Evolutionary conservation across 2,329 filamentous ascomycete genomes (phyloP).

Genomic region (Herpotrichia juniperi): DNA sequence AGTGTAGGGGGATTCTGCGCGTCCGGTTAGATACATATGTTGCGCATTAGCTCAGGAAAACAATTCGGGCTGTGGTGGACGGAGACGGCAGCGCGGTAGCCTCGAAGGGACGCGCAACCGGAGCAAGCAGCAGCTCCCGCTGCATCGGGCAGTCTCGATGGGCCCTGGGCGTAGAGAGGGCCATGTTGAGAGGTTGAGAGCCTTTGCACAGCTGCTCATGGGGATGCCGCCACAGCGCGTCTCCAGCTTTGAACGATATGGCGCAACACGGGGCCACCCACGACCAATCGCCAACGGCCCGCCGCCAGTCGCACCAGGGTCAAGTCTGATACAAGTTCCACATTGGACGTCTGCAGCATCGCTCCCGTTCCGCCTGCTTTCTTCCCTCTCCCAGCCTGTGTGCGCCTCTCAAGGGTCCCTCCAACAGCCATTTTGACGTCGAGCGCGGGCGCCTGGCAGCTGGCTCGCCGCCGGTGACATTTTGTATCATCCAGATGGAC

Average conservation of each 20-base stretch:
- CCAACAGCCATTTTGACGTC: neutral
- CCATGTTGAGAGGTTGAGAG: conserved; percentile 4
- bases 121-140: neutral
- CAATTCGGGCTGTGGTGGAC: conserved; percentile 1
- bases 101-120: neutral
- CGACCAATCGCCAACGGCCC: conserved; percentile 12
- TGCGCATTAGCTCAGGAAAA: conserved; percentile 22
- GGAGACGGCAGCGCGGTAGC: conserved; percentile 1
- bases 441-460: neutral
- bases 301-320: conserved; percentile 11
- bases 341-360: neutral
- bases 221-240: neutral
- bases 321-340: conserved; percentile 10
- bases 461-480: no score
- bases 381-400: neutral
- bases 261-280: conserved; percentile 5
- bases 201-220: neutral
- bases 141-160: neutral
- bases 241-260: neutral
- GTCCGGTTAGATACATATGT: conserved; percentile 17
- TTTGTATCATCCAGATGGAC: conserved; percentile 1
- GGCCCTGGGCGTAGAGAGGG: conserved; percentile 1
- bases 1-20: conserved; percentile 18
- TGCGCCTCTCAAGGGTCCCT: neutral
- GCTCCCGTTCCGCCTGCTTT: neutral